Evolutionary conservation across 345 rosid genomes (phyloP).

Genomic region (Heritiera littoralis): DNA sequence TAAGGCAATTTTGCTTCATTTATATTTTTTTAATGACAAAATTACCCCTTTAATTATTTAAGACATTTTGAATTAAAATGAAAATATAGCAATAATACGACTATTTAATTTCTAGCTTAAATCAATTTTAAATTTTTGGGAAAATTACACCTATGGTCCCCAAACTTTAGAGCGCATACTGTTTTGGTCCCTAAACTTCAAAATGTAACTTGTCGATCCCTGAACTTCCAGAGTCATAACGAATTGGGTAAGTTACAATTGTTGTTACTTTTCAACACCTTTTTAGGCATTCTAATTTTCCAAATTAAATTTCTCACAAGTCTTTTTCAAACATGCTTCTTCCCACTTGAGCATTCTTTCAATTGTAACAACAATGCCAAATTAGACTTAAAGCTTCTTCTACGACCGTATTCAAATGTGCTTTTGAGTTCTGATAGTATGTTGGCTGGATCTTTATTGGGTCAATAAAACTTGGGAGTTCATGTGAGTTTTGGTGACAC

Average conservation of each 20-base stretch:
- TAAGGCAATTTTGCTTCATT: background rate
- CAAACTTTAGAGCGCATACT: too few relatives aligned
- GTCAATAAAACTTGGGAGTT: background rate
- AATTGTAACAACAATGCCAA: background rate
- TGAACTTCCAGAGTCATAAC: too few relatives aligned
- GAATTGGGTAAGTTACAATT: too few relatives aligned
- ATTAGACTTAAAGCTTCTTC: background rate
- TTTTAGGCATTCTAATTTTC: too few relatives aligned
- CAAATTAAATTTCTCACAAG: too few relatives aligned
- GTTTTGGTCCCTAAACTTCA: too few relatives aligned
- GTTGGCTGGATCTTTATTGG: background rate
- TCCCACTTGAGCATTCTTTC: background rate
- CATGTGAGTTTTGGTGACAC: slow-evolving; percentile 1
- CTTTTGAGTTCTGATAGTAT: background rate
- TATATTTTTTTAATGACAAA: background rate
- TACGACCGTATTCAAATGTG: background rate
- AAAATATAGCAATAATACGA: background rate
- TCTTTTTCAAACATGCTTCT: background rate
- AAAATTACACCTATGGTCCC: too few relatives aligned
- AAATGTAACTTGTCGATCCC: too few relatives aligned
- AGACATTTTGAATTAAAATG: background rate
- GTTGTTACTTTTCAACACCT: too few relatives aligned
- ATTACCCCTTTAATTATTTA: background rate
- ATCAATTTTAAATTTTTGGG: too few relatives aligned
- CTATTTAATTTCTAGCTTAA: too few relatives aligned